phyloP scores from a whole-genome alignment of 257 asterid species.

The Solanum chilense region DNA sequence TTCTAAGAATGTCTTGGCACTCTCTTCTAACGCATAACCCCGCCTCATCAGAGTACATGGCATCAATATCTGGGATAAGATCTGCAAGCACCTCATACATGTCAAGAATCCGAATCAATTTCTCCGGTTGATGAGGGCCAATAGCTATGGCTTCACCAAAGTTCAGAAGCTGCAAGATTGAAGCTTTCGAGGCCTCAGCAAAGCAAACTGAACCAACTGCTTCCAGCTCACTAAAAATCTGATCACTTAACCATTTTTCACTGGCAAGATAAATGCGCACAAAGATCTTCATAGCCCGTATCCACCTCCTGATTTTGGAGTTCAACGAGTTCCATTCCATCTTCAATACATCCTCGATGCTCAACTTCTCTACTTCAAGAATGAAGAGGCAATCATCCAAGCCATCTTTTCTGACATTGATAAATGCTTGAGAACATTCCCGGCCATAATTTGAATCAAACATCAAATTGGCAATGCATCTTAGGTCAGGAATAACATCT shows the following conservation, averaged over 20 bases:
- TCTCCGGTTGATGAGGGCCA: conserved; percentile 79
- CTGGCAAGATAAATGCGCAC: conserved; percentile 75
- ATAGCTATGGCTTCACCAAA: conserved; percentile 78
- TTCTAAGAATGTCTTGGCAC: conserved; percentile 40
- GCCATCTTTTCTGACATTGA: conserved; percentile 67
- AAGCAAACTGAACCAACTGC: conserved; percentile 40
- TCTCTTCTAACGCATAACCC: conserved; percentile 44
- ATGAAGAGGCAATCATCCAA: conserved; percentile 73
- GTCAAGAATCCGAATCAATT: conserved; percentile 71
- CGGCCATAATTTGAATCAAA: conserved; percentile 64
- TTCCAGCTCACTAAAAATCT: conserved; percentile 65
- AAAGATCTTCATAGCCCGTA: conserved; percentile 76
- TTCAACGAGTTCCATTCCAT: conserved; percentile 78
- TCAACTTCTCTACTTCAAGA: conserved; percentile 71
- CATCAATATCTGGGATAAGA: conserved; percentile 44
- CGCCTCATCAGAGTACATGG: conserved; percentile 38
- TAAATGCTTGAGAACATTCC: conserved; percentile 73
- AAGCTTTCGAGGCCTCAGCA: conserved; percentile 59
- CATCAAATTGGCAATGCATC: conserved; percentile 63
- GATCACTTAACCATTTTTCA: conserved; percentile 68
- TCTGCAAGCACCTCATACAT: conserved; percentile 79
- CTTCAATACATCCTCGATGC: conserved; percentile 80
- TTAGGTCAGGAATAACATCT: conserved; percentile 52
- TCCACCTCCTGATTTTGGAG: conserved; percentile 79
- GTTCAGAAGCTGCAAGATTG: conserved; percentile 59